phyloP scores from a whole-genome alignment of 2,329 filamentous ascomycete species.

The Erysiphe pulchra region DNA sequence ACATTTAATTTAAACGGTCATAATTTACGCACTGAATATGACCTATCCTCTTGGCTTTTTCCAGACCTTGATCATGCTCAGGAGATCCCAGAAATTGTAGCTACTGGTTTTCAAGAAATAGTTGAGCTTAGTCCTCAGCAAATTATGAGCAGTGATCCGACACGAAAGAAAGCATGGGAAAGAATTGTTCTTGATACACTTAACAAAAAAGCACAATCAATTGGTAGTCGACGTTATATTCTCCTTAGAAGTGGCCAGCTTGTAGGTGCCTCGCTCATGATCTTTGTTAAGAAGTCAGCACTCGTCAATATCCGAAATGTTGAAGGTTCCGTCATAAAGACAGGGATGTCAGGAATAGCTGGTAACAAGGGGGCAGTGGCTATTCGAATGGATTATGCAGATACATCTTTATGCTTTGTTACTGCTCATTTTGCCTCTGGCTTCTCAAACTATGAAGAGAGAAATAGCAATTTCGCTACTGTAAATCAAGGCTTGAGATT shows the following conservation, averaged over 20 bases:
- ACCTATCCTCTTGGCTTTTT: conserved; percentile 69
- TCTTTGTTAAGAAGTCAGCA: conserved; percentile 63
- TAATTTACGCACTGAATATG: conserved; percentile 48
- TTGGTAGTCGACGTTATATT: conserved; percentile 57
- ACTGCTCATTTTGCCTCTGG: conserved; percentile 91
- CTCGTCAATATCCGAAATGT: conserved; percentile 81
- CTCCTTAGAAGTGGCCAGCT: conserved; percentile 77
- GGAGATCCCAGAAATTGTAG: conserved; percentile 58
- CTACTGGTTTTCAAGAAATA: conserved; percentile 89
- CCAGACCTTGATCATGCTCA: conserved; percentile 30
- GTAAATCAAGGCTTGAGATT: conserved; percentile 59
- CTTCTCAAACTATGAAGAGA: conserved; percentile 88
- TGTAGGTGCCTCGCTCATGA: conserved; percentile 74
- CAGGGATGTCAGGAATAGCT: conserved; percentile 83
- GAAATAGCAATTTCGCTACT: conserved; percentile 63
- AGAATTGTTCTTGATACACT: conserved; percentile 50
- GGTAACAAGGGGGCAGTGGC: conserved; percentile 96
- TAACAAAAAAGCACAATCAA: conserved; percentile 40
- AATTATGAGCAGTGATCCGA: conserved; percentile 95
- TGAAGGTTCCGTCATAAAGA: conserved; percentile 84
- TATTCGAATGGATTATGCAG: conserved; percentile 84
- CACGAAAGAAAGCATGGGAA: conserved; percentile 69
- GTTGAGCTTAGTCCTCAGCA: conserved; percentile 95
- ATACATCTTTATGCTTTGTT: conserved; percentile 80
- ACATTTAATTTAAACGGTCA: conserved; percentile 92